Evolutionary conservation across 2,329 filamentous ascomycete species (phyloP).

Genomic region (Botryotinia convoluta): DNA sequence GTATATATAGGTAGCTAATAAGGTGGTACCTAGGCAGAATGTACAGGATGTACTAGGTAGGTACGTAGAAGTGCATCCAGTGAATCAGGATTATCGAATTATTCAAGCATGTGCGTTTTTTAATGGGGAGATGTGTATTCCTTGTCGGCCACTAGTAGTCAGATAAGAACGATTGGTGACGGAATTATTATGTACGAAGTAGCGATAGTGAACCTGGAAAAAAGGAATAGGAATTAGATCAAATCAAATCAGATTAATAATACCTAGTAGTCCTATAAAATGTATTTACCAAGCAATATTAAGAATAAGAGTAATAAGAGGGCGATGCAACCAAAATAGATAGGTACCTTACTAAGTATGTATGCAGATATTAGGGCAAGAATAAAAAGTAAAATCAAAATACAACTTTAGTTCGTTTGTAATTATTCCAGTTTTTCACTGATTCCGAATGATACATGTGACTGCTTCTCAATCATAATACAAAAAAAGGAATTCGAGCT

Average conservation of each 20-base stretch:
- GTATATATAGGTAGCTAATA: not conserved
- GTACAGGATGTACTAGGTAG: not conserved
- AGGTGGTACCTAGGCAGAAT: not conserved
- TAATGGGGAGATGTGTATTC: not conserved
- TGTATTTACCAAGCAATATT: too few relatives aligned
- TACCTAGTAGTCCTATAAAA: too few relatives aligned
- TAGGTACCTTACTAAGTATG: too few relatives aligned
- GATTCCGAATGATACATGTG: too few relatives aligned
- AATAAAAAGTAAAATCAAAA: not conserved
- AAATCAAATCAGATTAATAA: too few relatives aligned
- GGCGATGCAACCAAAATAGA: not conserved
- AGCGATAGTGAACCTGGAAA: not conserved
- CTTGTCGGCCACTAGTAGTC: not conserved
- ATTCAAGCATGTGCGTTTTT: not conserved
- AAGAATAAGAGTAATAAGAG: not conserved
- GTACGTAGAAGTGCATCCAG: not conserved
- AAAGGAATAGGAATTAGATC: not conserved
- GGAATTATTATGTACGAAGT: not conserved
- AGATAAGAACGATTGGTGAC: conserved; percentile 15
- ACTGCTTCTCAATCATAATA: too few relatives aligned
- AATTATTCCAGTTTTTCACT: not conserved
- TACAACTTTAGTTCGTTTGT: not conserved
- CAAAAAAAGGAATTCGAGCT: too few relatives aligned
- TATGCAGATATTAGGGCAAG: not conserved
- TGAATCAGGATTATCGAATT: conserved; percentile 3